These are phyloP conservation scores for Tetrapyrgos nigripes DNA, from an alignment of 1,284 basidiomycete species.

Conservation along the genomic window DNA sequence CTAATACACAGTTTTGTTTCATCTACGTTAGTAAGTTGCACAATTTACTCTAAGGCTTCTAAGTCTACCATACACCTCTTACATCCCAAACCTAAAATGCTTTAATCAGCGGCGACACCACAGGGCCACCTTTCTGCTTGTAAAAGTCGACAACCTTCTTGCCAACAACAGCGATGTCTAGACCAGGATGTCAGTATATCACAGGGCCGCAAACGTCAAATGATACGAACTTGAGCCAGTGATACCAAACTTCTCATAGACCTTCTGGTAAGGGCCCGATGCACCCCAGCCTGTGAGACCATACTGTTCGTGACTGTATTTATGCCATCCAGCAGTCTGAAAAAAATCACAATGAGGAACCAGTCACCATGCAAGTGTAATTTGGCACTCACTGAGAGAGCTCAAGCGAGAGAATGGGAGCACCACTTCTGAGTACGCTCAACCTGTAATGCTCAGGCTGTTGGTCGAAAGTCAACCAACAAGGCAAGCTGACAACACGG, in stretches of 20 bases:
- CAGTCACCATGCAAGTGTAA: not conserved
- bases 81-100: constrained; percentile 48
- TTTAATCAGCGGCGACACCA: constrained; percentile 83
- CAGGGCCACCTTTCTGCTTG: constrained; percentile 76
- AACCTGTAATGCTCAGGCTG: constrained; percentile 85
- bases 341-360: constrained; percentile 13
- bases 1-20: constrained; percentile 1
- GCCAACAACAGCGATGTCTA: constrained; percentile 80
- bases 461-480: constrained; percentile 89
- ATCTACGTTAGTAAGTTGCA: not conserved
- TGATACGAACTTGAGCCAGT: constrained; percentile 74
- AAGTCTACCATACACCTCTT: not conserved
- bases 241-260: constrained; percentile 90
- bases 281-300: constrained; percentile 86
- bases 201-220: not conserved
- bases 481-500: constrained; percentile 88
- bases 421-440: constrained; percentile 86
- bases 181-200: constrained; percentile 11
- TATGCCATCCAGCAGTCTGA: constrained; percentile 82
- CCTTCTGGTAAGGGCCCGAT: constrained; percentile 89
- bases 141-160: constrained; percentile 91
- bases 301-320: constrained; percentile 90
- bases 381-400: constrained; percentile 64
- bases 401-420: constrained; percentile 93
- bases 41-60: not conserved